Base-by-base conservation (phyloP, 352 stramenopile genomes). In the Thalassiosira allenii region DNA sequence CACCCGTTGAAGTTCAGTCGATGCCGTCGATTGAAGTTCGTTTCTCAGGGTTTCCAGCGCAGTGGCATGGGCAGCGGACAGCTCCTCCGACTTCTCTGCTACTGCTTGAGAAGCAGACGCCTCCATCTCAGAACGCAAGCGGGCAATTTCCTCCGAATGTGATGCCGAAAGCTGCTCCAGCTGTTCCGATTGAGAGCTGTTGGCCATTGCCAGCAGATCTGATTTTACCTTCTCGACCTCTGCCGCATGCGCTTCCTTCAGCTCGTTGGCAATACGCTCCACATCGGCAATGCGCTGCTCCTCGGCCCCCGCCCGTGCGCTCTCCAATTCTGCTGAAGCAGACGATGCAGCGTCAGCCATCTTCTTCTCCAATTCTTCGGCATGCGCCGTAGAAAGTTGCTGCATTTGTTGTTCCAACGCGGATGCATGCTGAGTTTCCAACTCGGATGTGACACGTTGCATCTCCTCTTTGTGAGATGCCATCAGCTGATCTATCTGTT, bases 321-420 rank as follows among this genome's bases (percentile, higher is more conserved):
- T 22, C 47, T 68, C 68, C 17, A 72, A 29, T 37, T 51, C 32
- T 51, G 11, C 34, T 25, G 53, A 29, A 41, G 44, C 27, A 12
- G 51, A 57, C 23, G 37, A 61, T 27, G 34, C 4, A 1, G 52
- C 12, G 11, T 79, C 61, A 1, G 2, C 30, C 37, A 41, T 29
- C n/a, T 1, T 14, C 49, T 80, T 79, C 29, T 67, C 49, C 11
- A 71, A 40, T 23, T 79, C 77, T 33, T 1, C 34, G 51, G 29
- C 62, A 44, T 61, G 57, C 22, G 75, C 71, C 6, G 47, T 44
- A 25, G 34, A 40, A 9, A 47, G 52, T 72, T 74, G 32, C 49
- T 80, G 37, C 51, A 90, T 84, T 9, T 89, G 56, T 20, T 84
- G 62, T 43, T 86, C 62, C n/a, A 91, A 64, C 62, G 81, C 69